Evolutionary conservation across 768 basidiomycete species (phyloP).

Genomic region (Mycena maculata): DNA sequence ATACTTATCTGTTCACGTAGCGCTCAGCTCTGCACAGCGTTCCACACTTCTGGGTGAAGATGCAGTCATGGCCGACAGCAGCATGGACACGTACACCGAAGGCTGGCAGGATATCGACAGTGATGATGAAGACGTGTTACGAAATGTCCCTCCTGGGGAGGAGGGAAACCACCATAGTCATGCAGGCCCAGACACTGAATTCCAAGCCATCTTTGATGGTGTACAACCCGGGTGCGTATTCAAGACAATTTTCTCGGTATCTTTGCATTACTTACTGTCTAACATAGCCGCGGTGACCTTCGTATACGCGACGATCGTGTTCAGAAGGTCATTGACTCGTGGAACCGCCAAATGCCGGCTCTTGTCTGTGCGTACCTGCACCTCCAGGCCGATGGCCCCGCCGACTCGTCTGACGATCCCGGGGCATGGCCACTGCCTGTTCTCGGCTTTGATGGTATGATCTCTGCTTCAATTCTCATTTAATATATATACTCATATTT

Average conservation of each 20-base stretch:
- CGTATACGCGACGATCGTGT: not conserved
- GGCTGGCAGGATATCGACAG: conserved; percentile 4
- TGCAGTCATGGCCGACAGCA: too few relatives aligned
- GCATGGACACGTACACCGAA: not conserved
- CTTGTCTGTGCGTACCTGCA: not conserved
- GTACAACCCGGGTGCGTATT: conserved; percentile 1
- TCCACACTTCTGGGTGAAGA: too few relatives aligned
- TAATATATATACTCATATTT: not conserved
- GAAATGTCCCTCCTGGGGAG: not conserved
- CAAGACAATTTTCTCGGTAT: not conserved
- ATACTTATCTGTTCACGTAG: not conserved
- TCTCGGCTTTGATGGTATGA: not conserved
- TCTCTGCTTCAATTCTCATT: not conserved
- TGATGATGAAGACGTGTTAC: not conserved
- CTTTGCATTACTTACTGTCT: not conserved
- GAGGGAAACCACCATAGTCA: conserved; percentile 4
- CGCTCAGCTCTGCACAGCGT: too few relatives aligned
- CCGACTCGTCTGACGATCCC: not conserved
- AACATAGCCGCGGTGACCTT: not conserved
- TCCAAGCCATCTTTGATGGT: not conserved
- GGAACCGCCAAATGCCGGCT: not conserved
- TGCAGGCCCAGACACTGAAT: not conserved
- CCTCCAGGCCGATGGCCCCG: not conserved
- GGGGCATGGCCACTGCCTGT: not conserved
- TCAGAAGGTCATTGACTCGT: not conserved